Base-by-base conservation (phyloP, 169 alveolate genomes). In the Cyclospora cayetanensis region DNA sequence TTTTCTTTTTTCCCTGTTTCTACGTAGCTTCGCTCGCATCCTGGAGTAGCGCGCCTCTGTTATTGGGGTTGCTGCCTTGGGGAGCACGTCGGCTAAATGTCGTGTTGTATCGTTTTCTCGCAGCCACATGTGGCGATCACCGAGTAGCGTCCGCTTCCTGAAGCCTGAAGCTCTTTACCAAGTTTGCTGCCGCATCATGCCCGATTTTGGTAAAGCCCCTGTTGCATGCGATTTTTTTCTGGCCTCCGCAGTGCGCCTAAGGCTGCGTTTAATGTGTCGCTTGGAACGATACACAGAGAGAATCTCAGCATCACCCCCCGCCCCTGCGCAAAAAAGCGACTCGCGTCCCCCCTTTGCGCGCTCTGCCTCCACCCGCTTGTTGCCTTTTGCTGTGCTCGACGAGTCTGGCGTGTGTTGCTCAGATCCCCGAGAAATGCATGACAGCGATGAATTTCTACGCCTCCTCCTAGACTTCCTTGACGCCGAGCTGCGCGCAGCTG, bases 361-460 rank as follows among this genome's bases (percentile, higher is more conserved):
- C 15, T 46, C 55, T 15, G 7, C n/a, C 55, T 46, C 55, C 55
- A 15, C 55, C 55, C 7, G n/a, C 55, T 46, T 46, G 55, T 46
- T 46, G 7, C 55, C 7, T 46, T 15, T 46, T 46, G 7, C 15
- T 46, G 55, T 15, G n/a, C 55, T 7, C 55, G 55, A 46, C 55
- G 55, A 15, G n/a, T 7, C 15, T 46, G 55, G 7, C 1, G 3
- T 3, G 31, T 37, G 25, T 70, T 0, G 20, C 25, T 35, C 82
- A 90, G 93, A 82, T 27, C 91, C 92, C 20, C 94, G 85, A n/a
- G 92, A 83, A 41, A 91, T 91, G 94, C 94, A 91, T 18, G 94
- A 91, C 84, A 77, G 94, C 89, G 94, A 91, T 43, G 94, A 91
- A 65, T 91, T 91, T 35, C 76, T 91, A 52, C 91, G 94, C n/a